Percentiles rank a stretch among this genome's conserved stretches.
phyloP scores from a whole-genome alignment of 208 protist species.

The Wallacemonas rigidus region DNA sequence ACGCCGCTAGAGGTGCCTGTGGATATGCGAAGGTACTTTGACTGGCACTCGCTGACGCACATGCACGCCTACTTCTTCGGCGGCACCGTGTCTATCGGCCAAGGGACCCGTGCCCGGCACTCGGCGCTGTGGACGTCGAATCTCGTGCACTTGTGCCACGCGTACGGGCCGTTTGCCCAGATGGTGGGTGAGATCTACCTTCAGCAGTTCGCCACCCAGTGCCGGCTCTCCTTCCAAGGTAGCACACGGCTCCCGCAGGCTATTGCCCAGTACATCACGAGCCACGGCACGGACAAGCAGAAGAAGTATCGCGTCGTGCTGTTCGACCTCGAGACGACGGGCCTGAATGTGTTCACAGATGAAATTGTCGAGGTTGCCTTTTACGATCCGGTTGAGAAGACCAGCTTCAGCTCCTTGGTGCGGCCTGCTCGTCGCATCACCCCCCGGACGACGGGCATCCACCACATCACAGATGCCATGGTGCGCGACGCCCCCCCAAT shows the following conservation, averaged over 20 bases:
- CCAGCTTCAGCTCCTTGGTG: constrained; percentile 74
- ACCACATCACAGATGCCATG: constrained; percentile 84
- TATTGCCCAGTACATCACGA: constrained; percentile 39
- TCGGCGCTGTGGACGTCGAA: constrained; percentile 65
- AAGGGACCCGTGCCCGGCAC: constrained; percentile 18
- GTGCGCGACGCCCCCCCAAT: constrained; percentile 62
- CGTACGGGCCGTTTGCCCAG: constrained; percentile 51
- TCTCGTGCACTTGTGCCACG: constrained; percentile 75
- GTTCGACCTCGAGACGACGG: constrained; percentile 90
- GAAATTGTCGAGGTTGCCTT: constrained; percentile 83
- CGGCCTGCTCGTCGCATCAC: constrained; percentile 71
- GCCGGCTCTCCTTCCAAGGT: constrained; percentile 26
- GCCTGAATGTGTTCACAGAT: constrained; percentile 78
- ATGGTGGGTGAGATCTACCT: constrained; percentile 65
- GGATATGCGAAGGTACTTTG: constrained; percentile 70
- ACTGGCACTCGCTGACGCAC: constrained; percentile 78
- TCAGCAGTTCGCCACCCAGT: constrained; percentile 74
- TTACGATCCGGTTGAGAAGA: constrained; percentile 83
- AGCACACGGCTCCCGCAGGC: constrained; percentile 36
- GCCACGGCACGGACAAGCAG: constrained; percentile 25
- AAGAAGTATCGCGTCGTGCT: constrained; percentile 66
- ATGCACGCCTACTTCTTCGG: constrained; percentile 80
- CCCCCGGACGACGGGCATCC: constrained; percentile 66
- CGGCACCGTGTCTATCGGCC: constrained; percentile 60
- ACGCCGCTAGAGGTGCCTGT: constrained; percentile 65